phyloP scores from a whole-genome alignment of 2,329 filamentous ascomycete genomes.

The Hymenoscyphus albidus region DNA sequence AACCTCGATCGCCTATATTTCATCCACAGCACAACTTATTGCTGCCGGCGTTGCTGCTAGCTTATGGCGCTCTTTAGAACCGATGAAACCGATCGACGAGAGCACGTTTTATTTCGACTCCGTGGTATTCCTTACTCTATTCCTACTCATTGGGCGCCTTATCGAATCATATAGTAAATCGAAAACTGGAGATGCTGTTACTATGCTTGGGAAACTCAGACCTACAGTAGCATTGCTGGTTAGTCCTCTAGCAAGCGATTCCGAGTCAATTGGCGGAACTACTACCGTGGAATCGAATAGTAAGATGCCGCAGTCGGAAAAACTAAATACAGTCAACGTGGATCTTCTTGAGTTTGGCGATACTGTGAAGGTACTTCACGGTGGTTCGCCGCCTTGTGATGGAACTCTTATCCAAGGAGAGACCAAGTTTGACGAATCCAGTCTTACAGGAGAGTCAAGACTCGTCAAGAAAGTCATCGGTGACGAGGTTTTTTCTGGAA shows the following conservation, averaged over 20 bases:
- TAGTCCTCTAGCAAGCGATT: slow-evolving; percentile 36
- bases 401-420: slow-evolving; percentile 62
- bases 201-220: slow-evolving; percentile 71
- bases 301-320: slow-evolving; percentile 9
- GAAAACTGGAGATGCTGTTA: slow-evolving; percentile 81
- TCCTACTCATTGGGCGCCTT: slow-evolving; percentile 70
- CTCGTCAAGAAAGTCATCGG: slow-evolving; percentile 60
- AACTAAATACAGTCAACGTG: slow-evolving; percentile 36
- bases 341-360: slow-evolving; percentile 69
- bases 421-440: slow-evolving; percentile 81
- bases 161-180: slow-evolving; percentile 90
- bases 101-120: slow-evolving; percentile 80
- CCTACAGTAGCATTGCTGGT: slow-evolving; percentile 74
- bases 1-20: slow-evolving; percentile 81
- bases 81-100: slow-evolving; percentile 39
- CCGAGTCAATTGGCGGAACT: slow-evolving; percentile 10
- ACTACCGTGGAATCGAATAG: slow-evolving; percentile 9
- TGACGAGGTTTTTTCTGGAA: slow-evolving; percentile 68
- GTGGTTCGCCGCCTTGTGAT: slow-evolving; percentile 80
- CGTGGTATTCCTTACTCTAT: slow-evolving; percentile 86
- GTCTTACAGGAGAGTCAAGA: slow-evolving; percentile 75
- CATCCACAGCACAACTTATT: slow-evolving; percentile 75
- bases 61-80: slow-evolving; percentile 17
- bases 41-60: slow-evolving; percentile 46
- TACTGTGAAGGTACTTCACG: slow-evolving; percentile 69